These are phyloP conservation scores for Aristolochia contorta DNA, from an alignment of 164 flowering plant genomes.

Conservation along the genomic window DNA sequence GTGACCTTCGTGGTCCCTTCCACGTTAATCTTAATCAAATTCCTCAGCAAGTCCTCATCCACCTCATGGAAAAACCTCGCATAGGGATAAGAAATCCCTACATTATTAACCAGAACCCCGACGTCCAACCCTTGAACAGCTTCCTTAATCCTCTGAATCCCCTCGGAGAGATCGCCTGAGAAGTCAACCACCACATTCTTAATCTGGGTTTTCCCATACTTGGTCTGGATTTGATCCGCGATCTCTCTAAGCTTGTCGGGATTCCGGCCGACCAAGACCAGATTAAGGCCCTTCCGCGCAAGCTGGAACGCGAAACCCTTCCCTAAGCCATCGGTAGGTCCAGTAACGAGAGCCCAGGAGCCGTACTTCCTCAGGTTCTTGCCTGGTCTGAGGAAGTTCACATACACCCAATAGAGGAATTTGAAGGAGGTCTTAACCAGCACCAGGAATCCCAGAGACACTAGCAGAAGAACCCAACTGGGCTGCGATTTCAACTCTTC, in stretches of 20 bases:
- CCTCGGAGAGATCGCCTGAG: conserved; percentile 57
- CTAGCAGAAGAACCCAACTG: conserved; percentile 34
- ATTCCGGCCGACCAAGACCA: conserved; percentile 68
- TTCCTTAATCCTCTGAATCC: conserved; percentile 44
- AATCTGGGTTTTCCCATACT: conserved; percentile 37
- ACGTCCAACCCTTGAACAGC: conserved; percentile 65
- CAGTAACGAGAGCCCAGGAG: conserved; percentile 91
- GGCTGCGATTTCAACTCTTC: conserved; percentile 25
- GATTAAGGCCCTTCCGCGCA: conserved; percentile 66
- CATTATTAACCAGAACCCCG: conserved; percentile 75
- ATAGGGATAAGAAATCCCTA: conserved; percentile 69
- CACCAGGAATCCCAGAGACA: conserved; percentile 39
- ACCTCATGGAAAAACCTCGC: conserved; percentile 84
- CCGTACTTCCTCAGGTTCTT: conserved; percentile 83
- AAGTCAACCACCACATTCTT: conserved; percentile 72
- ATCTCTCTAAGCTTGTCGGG: conserved; percentile 59
- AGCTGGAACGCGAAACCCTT: conserved; percentile 73
- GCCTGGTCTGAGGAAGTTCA: conserved; percentile 59
- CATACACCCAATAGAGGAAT: conserved; percentile 56
- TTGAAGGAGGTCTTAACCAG: conserved; percentile 18
- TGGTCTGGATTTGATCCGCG: conserved; percentile 35
- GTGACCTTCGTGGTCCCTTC: conserved; percentile 81
- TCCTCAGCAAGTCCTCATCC: conserved; percentile 48
- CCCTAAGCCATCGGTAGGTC: conserved; percentile 94
- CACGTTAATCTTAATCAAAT: conserved; percentile 63